Conservation (phyloP, 768 basidiomycete genomes). For the Amanita exitialis region DNA sequence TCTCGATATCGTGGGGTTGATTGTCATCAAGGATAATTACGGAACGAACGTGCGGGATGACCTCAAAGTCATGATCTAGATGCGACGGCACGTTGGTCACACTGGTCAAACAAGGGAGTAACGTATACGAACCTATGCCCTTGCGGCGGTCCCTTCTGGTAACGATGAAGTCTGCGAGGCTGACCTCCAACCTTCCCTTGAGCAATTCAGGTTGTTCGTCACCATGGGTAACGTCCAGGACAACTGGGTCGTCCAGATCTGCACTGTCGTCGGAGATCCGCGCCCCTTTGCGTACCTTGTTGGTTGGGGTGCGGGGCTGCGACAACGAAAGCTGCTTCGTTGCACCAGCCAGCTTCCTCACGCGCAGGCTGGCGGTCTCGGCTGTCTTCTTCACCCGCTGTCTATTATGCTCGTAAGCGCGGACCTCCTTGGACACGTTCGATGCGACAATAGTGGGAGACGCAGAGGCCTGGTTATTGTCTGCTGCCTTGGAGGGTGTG, state of each 20-base stretch:
- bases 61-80: slow-evolving; percentile 44
- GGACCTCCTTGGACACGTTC: slow-evolving; percentile 23
- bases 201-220: slow-evolving; percentile 5
- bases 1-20: slow-evolving; percentile 24
- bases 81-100: background rate
- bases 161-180: slow-evolving; percentile 19
- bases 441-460: background rate
- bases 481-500: background rate
- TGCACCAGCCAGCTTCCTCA: slow-evolving; percentile 17
- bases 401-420: slow-evolving; percentile 39
- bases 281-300: slow-evolving; percentile 8
- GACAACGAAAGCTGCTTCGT: slow-evolving; percentile 5
- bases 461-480: background rate
- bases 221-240: background rate
- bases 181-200: slow-evolving; percentile 18
- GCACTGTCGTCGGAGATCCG: slow-evolving; percentile 7
- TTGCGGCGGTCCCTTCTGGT: slow-evolving; percentile 29
- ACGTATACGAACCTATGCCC: slow-evolving; percentile 22
- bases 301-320: slow-evolving; percentile 3
- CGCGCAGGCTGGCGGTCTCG: slow-evolving; percentile 25
- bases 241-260: slow-evolving; percentile 6
- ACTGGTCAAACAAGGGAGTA: slow-evolving; percentile 2
- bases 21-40: slow-evolving; percentile 52
- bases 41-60: slow-evolving; percentile 40
- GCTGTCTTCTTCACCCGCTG: slow-evolving; percentile 35